Percentiles rank a stretch among this genome's conserved stretches.
These are phyloP conservation scores for Pilasporangium apinafurcum DNA, from an alignment of 352 stramenopile genomes.

Conservation along the genomic window DNA sequence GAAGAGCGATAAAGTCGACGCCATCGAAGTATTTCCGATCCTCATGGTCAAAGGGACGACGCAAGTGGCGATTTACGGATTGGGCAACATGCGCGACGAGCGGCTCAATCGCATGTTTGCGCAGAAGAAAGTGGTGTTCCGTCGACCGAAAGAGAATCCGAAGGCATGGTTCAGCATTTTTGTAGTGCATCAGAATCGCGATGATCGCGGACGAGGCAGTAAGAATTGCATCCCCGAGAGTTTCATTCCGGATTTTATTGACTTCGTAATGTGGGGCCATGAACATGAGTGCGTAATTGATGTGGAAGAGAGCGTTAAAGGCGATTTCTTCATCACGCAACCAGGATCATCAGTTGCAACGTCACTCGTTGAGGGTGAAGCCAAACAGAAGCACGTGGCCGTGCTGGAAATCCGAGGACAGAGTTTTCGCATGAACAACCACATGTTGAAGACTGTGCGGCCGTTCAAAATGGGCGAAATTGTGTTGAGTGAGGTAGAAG, in stretches of 20 bases:
- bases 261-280: slow-evolving; percentile 96
- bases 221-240: slow-evolving; percentile 98
- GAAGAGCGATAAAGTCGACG: slow-evolving; percentile 89
- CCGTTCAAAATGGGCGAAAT: slow-evolving; percentile 93
- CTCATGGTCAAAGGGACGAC: slow-evolving; percentile 94
- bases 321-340: slow-evolving; percentile 96
- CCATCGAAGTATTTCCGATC: slow-evolving; percentile 94
- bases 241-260: slow-evolving; percentile 98
- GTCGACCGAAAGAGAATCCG: slow-evolving; percentile 69
- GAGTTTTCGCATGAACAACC: slow-evolving; percentile 86
- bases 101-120: slow-evolving; percentile 97
- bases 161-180: slow-evolving; percentile 98
- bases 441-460: slow-evolving; percentile 87
- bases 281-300: slow-evolving; percentile 98
- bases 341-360: slow-evolving; percentile 96
- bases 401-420: slow-evolving; percentile 86
- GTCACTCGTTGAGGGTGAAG: slow-evolving; percentile 88
- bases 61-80: slow-evolving; percentile 95
- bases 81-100: slow-evolving; percentile 98
- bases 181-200: slow-evolving; percentile 98
- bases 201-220: slow-evolving; percentile 83
- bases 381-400: slow-evolving; percentile 79
- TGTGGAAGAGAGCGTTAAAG: slow-evolving; percentile 90
- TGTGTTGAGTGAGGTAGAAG: slow-evolving; percentile 74
- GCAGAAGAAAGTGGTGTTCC: slow-evolving; percentile 93